These are phyloP conservation scores for Arabidopsis arenosa DNA, from an alignment of 345 rosid species.

Conservation along the genomic window DNA sequence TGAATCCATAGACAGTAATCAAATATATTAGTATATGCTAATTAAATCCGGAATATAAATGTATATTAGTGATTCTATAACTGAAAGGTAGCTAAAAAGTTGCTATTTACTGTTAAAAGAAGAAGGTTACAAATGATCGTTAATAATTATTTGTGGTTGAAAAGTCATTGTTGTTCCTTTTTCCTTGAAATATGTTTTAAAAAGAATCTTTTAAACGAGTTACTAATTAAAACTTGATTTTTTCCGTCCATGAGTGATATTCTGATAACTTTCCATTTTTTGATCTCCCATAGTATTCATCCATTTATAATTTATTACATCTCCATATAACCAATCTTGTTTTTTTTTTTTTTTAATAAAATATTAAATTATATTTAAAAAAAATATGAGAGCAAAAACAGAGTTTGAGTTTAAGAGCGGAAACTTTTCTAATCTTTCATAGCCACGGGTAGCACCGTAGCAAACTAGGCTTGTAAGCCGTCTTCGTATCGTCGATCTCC, in stretches of 20 bases:
- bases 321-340: not conserved
- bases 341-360: too few relatives aligned
- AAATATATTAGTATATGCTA: not conserved
- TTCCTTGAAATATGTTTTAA: not conserved
- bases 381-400: too few relatives aligned
- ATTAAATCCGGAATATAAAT: not conserved
- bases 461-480: too few relatives aligned
- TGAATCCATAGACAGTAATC: constrained; percentile 1
- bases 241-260: not conserved
- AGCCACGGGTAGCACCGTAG: too few relatives aligned
- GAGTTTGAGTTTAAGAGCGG: too few relatives aligned
- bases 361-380: too few relatives aligned
- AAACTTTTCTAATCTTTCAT: too few relatives aligned
- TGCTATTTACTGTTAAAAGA: constrained; percentile 13
- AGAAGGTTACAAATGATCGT: not conserved
- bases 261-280: not conserved
- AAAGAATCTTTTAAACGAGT: not conserved
- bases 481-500: too few relatives aligned
- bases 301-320: not conserved
- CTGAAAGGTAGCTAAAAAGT: constrained; percentile 1
- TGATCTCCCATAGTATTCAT: not conserved
- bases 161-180: not conserved
- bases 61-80: not conserved
- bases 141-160: not conserved
- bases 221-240: not conserved